phyloP scores from a whole-genome alignment of 208 protist genomes.

The Naegleria lovaniensis region DNA sequence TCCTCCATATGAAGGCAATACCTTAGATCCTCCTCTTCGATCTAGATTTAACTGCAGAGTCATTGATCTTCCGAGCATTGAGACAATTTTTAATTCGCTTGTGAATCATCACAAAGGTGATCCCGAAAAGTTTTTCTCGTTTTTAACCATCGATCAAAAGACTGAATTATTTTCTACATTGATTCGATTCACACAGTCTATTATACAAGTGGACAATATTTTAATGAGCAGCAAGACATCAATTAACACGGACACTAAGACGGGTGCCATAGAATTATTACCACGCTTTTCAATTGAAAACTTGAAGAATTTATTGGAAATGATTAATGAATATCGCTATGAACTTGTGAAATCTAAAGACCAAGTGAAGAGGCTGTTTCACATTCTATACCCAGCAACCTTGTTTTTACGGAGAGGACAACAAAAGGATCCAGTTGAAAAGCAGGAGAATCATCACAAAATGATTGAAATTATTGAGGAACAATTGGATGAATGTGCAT shows the following conservation, averaged over 20 bases:
- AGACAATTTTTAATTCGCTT: background rate
- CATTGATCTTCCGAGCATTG: background rate
- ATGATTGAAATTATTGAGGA: background rate
- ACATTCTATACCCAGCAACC: background rate
- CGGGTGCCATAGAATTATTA: background rate
- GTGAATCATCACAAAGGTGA: background rate
- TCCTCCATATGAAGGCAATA: conserved; percentile 65
- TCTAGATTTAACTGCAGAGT: background rate
- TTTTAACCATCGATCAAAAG: background rate
- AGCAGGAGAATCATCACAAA: conserved; percentile 8
- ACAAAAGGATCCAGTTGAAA: background rate
- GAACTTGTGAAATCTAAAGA: background rate
- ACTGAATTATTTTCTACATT: background rate
- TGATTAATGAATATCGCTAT: background rate
- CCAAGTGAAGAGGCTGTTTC: background rate
- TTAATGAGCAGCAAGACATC: background rate
- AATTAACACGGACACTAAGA: background rate
- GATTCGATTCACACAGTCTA: background rate
- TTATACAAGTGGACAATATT: background rate
- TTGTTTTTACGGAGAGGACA: background rate
- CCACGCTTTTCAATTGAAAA: background rate
- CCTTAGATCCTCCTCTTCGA: conserved; percentile 68
- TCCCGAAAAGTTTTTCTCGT: background rate
- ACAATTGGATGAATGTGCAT: background rate
- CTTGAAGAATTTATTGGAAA: background rate